phyloP scores from a whole-genome alignment of 225 moss, liverwort and hornwort species.

The Thuidium tamariscinum region DNA sequence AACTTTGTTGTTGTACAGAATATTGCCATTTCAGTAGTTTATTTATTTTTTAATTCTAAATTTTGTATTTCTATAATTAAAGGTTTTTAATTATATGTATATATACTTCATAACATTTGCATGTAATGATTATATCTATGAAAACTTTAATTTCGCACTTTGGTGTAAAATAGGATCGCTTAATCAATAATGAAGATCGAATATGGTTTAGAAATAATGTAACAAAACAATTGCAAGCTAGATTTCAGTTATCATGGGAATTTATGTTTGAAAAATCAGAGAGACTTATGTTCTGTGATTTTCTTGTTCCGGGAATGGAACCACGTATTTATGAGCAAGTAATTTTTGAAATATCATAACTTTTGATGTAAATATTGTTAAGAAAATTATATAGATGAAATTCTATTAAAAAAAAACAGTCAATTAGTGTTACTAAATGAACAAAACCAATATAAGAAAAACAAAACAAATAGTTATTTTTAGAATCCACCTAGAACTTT shows the following conservation, averaged over 20 bases:
- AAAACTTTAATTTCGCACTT: not conserved
- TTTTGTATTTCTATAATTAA: not conserved
- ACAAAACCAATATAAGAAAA: no score
- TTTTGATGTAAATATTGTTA: not conserved
- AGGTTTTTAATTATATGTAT: no score
- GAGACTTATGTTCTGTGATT: slow-evolving; percentile 77
- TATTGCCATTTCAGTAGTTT: no score
- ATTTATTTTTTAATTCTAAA: rapidly evolving
- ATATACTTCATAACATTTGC: not conserved
- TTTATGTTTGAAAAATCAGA: slow-evolving; percentile 52
- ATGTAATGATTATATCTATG: no score
- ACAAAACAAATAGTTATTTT: no score
- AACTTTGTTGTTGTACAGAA: no score
- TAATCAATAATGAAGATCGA: slow-evolving; percentile 64
- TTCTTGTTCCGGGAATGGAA: slow-evolving; percentile 42
- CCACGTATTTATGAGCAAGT: slow-evolving; percentile 55
- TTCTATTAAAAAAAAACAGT: no score
- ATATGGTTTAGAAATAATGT: slow-evolving; percentile 61
- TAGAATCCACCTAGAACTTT: rapidly evolving
- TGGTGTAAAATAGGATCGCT: slow-evolving; percentile 36
- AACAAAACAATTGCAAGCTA: slow-evolving; percentile 30
- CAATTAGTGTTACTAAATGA: rapidly evolving
- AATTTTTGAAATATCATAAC: not conserved
- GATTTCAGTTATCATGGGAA: slow-evolving; percentile 62
- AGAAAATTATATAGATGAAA: no score